Evolutionary conservation across 768 basidiomycete species (phyloP).

Genomic region (Mycena crocata): DNA sequence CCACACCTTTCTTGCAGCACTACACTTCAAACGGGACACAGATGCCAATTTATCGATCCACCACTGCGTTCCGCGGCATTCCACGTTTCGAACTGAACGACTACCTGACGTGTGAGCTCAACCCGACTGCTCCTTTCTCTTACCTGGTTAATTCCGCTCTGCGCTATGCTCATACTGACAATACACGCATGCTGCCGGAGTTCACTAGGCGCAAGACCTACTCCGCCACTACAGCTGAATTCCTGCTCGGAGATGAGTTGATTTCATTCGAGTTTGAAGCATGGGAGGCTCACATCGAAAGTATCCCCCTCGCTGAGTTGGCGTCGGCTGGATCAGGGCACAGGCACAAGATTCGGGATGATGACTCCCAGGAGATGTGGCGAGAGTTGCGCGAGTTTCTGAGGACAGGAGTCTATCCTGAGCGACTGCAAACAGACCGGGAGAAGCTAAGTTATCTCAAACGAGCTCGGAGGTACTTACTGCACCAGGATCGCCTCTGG

Average conservation of each 20-base stretch:
- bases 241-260: conserved; percentile 3
- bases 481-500: conserved; percentile 38
- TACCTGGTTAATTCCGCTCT: no score
- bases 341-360: conserved; percentile 24
- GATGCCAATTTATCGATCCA: neutral
- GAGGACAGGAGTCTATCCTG: neutral
- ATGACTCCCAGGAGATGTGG: conserved; percentile 26
- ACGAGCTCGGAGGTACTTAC: conserved; percentile 26
- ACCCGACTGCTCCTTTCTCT: no score
- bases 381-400: conserved; percentile 34
- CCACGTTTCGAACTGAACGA: no score
- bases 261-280: neutral
- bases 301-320: conserved; percentile 14
- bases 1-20: neutral
- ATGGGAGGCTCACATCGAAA: neutral
- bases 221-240: neutral
- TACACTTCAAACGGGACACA: neutral
- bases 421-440: conserved; percentile 4
- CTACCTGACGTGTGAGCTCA: no score
- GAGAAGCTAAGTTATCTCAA: conserved; percentile 19
- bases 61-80: no score
- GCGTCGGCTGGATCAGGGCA: neutral
- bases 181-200: neutral
- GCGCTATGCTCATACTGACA: no score
- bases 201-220: neutral